Evolutionary conservation across 805 yeast species (phyloP).

Genomic region (Metschnikowia santaceciliae): DNA sequence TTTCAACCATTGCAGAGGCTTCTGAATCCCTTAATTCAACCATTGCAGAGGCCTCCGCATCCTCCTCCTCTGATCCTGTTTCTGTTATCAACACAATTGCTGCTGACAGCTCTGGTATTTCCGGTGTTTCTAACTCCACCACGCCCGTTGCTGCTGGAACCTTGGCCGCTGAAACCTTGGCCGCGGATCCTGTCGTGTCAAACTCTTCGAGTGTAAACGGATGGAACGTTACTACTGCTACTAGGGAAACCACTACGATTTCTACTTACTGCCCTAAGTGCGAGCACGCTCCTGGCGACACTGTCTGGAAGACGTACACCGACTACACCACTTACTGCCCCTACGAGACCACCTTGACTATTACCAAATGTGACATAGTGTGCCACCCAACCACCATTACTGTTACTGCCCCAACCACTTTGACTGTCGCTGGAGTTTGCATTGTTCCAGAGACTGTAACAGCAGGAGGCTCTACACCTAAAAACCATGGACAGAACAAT

Average conservation of each 20-base stretch:
- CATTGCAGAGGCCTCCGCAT: too few species aligned
- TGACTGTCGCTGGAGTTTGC: slow-evolving; percentile 30
- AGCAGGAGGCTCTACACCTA: too few species aligned
- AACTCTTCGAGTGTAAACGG: too few species aligned
- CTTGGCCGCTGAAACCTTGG: too few species aligned
- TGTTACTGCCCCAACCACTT: slow-evolving; percentile 21
- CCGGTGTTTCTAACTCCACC: too few species aligned
- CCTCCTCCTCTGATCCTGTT: not conserved
- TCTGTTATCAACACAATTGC: too few species aligned
- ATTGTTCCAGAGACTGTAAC: slow-evolving; percentile 12
- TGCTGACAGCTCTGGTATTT: too few species aligned
- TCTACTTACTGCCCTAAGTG: not conserved
- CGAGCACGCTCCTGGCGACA: slow-evolving; percentile 13
- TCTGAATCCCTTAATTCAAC: too few species aligned
- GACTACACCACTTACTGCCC: slow-evolving; percentile 36
- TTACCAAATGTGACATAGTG: slow-evolving; percentile 27
- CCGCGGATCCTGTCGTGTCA: too few species aligned
- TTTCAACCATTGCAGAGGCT: too few species aligned
- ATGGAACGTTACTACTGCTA: not conserved
- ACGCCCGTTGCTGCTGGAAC: too few species aligned
- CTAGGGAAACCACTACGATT: not conserved
- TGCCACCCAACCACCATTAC: slow-evolving; percentile 27
- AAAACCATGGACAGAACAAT: too few species aligned
- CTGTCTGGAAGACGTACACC: slow-evolving; percentile 15
- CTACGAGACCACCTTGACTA: slow-evolving; percentile 25